These are phyloP conservation scores for Smallanthus sonchifolius DNA, from an alignment of 129 eudicot genomes.

Conservation along the genomic window DNA sequence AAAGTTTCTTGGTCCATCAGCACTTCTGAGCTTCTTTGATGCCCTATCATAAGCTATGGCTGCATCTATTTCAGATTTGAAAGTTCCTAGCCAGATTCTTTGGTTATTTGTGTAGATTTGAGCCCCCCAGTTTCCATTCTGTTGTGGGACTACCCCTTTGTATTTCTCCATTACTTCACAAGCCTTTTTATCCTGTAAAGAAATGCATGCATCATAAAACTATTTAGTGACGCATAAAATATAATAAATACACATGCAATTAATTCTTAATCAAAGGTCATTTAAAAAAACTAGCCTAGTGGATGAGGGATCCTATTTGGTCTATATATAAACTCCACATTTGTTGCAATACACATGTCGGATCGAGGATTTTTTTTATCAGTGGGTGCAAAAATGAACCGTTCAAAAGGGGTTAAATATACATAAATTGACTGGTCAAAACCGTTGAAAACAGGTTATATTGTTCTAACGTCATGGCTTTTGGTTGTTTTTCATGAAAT, in stretches of 20 bases:
- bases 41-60: slow-evolving; percentile 83
- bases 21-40: slow-evolving; percentile 48
- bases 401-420: no score
- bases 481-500: no score
- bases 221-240: neutral
- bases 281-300: no score
- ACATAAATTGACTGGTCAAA: no score
- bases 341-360: no score
- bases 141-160: slow-evolving; percentile 75
- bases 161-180: slow-evolving; percentile 31
- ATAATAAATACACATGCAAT: neutral
- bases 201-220: neutral
- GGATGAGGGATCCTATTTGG: no score
- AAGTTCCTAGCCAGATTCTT: slow-evolving; percentile 82
- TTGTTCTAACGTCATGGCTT: no score
- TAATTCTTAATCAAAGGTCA: neutral
- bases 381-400: no score
- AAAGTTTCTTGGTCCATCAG: slow-evolving; percentile 52
- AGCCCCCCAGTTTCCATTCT: slow-evolving; percentile 83
- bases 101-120: slow-evolving; percentile 72
- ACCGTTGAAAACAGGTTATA: no score
- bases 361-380: no score
- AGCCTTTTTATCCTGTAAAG: neutral
- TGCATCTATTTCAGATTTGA: slow-evolving; percentile 58
- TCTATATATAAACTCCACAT: no score